Conservation (phyloP, 225 moss, liverwort and hornwort species). For the Physcomitrium patens region DNA sequence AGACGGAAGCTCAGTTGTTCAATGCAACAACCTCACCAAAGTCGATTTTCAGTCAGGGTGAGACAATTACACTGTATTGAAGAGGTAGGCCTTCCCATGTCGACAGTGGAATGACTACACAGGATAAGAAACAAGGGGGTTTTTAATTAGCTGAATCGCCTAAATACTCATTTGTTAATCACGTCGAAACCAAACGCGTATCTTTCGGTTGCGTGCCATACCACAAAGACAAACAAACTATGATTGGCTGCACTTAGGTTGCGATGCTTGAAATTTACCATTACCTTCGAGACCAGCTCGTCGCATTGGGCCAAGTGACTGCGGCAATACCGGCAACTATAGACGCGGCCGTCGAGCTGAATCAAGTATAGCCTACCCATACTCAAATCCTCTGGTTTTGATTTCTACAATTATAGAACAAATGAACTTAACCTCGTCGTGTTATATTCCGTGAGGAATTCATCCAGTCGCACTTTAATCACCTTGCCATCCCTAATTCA, state of each 20-base stretch:
- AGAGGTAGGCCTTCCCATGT: slow-evolving; percentile 95
- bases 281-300: slow-evolving; percentile 87
- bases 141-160: slow-evolving; percentile 19
- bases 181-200: slow-evolving; percentile 4
- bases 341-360: slow-evolving; percentile 93
- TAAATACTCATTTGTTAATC: neutral
- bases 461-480: slow-evolving; percentile 33
- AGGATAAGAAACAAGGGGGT: slow-evolving; percentile 16
- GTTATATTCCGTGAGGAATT: slow-evolving; percentile 7
- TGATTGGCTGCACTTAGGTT: neutral
- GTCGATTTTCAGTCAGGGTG: slow-evolving; percentile 11
- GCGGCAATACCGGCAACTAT: slow-evolving; percentile 79
- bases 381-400: slow-evolving; percentile 19
- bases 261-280: neutral
- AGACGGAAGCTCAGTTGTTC: slow-evolving; percentile 11
- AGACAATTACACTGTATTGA: slow-evolving; percentile 89
- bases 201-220: too few relatives aligned
- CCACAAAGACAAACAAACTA: slow-evolving; percentile 6
- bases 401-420: slow-evolving; percentile 6
- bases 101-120: slow-evolving; percentile 88
- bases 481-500: slow-evolving; percentile 28
- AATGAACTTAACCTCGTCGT: slow-evolving; percentile 14
- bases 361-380: slow-evolving; percentile 92
- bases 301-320: slow-evolving; percentile 89
- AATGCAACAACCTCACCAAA: slow-evolving; percentile 27